Evolutionary conservation across 108 stramenopile genomes (phyloP).

Genomic region (Mayamaea pseudoterrestris): DNA sequence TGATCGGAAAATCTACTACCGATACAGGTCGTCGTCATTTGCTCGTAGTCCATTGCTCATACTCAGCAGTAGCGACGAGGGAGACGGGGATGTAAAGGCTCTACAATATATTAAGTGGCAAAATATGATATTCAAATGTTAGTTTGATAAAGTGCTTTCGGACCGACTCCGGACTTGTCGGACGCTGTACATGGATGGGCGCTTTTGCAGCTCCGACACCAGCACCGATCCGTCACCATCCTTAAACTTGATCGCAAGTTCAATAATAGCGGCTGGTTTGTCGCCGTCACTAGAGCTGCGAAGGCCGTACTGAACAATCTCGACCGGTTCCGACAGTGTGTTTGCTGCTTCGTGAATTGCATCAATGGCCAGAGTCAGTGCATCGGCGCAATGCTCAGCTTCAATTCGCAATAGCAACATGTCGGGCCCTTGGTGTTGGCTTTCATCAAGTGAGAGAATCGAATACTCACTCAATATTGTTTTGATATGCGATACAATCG

Average conservation of each 20-base stretch:
- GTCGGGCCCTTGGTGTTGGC: constrained; percentile 33
- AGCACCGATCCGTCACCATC: background rate
- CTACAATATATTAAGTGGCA: too few species aligned
- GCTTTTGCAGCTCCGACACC: background rate
- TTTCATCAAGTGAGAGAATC: constrained; percentile 48
- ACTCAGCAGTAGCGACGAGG: too few species aligned
- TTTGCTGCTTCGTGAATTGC: constrained; percentile 30
- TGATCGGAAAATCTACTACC: too few species aligned
- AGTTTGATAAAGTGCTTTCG: background rate
- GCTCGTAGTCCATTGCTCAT: too few species aligned
- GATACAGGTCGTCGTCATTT: too few species aligned
- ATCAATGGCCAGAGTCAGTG: constrained; percentile 42
- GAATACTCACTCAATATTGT: constrained; percentile 55
- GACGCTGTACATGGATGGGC: background rate
- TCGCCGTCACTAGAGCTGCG: constrained; percentile 13
- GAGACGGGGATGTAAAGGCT: too few species aligned
- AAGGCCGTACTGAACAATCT: constrained; percentile 70
- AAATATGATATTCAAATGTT: too few species aligned
- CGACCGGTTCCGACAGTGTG: constrained; percentile 16
- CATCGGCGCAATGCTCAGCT: constrained; percentile 43
- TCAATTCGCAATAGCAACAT: constrained; percentile 60
- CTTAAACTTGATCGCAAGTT: constrained; percentile 27
- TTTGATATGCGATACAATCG: constrained; percentile 42
- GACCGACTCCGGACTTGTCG: background rate
- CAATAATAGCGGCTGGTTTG: constrained; percentile 18